Percentiles rank a stretch among this genome's conserved stretches.
Conservation (phyloP, 345 rosid species). For the Angophora floribunda region DNA sequence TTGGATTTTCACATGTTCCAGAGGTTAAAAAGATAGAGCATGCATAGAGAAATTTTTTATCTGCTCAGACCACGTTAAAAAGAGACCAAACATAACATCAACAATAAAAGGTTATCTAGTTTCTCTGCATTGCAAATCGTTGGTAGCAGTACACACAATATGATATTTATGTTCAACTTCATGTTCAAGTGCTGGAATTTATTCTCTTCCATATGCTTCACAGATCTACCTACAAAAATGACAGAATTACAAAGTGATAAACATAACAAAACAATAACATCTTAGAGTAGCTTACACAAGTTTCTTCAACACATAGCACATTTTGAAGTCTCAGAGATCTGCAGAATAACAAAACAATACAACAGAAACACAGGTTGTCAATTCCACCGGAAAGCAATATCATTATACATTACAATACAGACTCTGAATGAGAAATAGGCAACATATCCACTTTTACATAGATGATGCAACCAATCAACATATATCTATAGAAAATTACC, state of each 20-base stretch:
- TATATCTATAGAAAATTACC: background rate
- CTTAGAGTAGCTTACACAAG: constrained; percentile 46
- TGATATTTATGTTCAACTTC: background rate
- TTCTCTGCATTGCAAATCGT: background rate
- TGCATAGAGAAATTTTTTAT: background rate
- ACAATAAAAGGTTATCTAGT: background rate
- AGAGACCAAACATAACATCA: background rate
- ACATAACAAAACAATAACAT: background rate
- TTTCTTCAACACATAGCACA: constrained; percentile 64
- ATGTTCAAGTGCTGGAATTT: background rate
- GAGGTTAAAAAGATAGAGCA: background rate
- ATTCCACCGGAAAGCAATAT: background rate
- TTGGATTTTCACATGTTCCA: background rate
- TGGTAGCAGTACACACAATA: background rate
- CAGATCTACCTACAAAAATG: background rate
- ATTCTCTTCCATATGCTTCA: background rate
- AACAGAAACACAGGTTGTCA: background rate
- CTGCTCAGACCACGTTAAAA: background rate
- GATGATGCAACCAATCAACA: background rate
- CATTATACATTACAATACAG: background rate
- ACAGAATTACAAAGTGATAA: background rate
- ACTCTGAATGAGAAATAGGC: background rate
- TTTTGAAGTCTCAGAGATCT: constrained; percentile 77
- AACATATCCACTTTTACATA: background rate
- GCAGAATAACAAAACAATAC: constrained; percentile 7